Evolutionary conservation across 2,329 filamentous ascomycete genomes (phyloP).

Genomic region (Zasmidium angulare): DNA sequence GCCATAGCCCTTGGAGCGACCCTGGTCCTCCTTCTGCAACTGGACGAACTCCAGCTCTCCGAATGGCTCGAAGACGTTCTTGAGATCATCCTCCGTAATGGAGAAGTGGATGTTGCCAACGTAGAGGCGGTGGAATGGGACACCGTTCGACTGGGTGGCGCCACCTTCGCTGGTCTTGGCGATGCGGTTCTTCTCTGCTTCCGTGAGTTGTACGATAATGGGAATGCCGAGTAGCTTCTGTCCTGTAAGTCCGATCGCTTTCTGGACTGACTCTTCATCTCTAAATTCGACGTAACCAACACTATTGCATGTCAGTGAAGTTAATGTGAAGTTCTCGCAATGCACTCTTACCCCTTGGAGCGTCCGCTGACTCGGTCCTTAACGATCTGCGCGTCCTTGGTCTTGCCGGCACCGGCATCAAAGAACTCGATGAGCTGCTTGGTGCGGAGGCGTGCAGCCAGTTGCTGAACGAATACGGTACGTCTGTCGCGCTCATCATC

Average conservation of each 20-base stretch:
- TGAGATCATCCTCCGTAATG: constrained; percentile 92
- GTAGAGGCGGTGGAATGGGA: constrained; percentile 96
- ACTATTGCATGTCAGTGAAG: constrained; percentile 56
- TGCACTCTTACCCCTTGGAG: constrained; percentile 80
- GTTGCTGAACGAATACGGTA: constrained; percentile 97
- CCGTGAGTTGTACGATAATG: constrained; percentile 96
- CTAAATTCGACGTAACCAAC: constrained; percentile 99
- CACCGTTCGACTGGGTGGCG: constrained; percentile 71
- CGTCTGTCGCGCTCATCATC: constrained; percentile 96
- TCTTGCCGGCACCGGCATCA: constrained; percentile 79
- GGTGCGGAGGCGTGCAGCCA: constrained; percentile 87
- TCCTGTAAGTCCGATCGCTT: constrained; percentile 95
- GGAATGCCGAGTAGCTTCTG: constrained; percentile 98
- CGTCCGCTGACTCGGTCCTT: constrained; percentile 95
- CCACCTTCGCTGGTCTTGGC: constrained; percentile 75
- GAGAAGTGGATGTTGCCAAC: constrained; percentile 99
- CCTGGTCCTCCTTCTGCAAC: constrained; percentile 91
- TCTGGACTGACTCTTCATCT: constrained; percentile 86
- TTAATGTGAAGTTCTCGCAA: constrained; percentile 2
- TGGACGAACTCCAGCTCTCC: constrained; percentile 97
- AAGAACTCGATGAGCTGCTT: constrained; percentile 94
- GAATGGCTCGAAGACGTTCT: constrained; percentile 96
- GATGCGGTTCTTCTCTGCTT: constrained; percentile 99
- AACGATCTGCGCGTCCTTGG: constrained; percentile 97
- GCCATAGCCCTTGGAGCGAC: constrained; percentile 89